These are phyloP conservation scores for Cryptococcus hybrid DNA, from an alignment of 1,284 basidiomycete species.

Conservation along the genomic window DNA sequence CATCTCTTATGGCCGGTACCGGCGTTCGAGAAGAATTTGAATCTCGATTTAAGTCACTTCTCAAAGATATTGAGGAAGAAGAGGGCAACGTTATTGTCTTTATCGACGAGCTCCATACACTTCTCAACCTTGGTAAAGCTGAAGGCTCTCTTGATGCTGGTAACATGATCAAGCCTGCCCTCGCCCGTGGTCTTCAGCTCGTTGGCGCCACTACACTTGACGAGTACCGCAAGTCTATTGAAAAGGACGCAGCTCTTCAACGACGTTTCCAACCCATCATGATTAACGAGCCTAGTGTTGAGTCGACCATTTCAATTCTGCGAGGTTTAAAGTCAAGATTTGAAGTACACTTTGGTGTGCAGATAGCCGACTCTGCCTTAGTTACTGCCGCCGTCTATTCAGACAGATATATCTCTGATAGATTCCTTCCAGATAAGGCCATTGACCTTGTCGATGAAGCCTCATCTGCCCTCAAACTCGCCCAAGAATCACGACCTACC, in stretches of 20 bases:
- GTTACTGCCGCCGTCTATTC: slow-evolving; percentile 81
- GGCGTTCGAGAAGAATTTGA: slow-evolving; percentile 89
- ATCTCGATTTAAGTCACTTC: slow-evolving; percentile 82
- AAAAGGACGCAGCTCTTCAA: slow-evolving; percentile 87
- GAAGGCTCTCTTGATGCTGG: slow-evolving; percentile 90
- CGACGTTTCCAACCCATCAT: slow-evolving; percentile 84
- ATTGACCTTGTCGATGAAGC: slow-evolving; percentile 86
- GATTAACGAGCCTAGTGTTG: slow-evolving; percentile 83
- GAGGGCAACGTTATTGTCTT: slow-evolving; percentile 69
- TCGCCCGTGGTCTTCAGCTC: slow-evolving; percentile 79
- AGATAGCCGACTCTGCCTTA: slow-evolving; percentile 80
- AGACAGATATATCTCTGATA: slow-evolving; percentile 78
- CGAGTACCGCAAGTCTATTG: slow-evolving; percentile 88
- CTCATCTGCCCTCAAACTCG: slow-evolving; percentile 78
- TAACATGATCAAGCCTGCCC: slow-evolving; percentile 60
- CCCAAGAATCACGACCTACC: slow-evolving; percentile 88
- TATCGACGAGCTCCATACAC: slow-evolving; percentile 77
- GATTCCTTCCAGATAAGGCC: slow-evolving; percentile 85
- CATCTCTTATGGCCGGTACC: slow-evolving; percentile 79
- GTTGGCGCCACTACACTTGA: slow-evolving; percentile 87
- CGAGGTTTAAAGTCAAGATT: slow-evolving; percentile 81
- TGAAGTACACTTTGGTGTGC: slow-evolving; percentile 87
- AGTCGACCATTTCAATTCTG: slow-evolving; percentile 82
- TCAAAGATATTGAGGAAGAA: slow-evolving; percentile 83
- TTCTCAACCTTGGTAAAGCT: slow-evolving; percentile 73